Percentiles rank a stretch among this genome's conserved stretches.
phyloP scores from a whole-genome alignment of 2,329 filamentous ascomycete species.

The Pseudopithomyces chartarum region DNA sequence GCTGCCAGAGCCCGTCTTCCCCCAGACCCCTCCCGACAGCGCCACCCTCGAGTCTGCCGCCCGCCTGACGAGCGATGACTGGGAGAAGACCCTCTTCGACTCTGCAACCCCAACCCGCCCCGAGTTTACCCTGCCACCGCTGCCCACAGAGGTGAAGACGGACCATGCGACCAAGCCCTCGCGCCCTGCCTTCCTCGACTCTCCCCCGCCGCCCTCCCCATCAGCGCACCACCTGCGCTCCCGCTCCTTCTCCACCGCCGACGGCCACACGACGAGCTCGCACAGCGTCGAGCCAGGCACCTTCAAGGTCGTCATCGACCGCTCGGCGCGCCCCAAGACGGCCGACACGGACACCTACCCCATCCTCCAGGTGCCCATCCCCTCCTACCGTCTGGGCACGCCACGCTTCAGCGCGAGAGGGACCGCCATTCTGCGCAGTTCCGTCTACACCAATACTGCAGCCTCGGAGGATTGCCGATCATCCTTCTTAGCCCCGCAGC shows the following conservation, averaged over 20 bases:
- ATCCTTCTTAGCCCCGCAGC: constrained; percentile 57
- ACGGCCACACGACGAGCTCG: constrained; percentile 59
- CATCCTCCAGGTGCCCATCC: constrained; percentile 75
- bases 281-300: constrained; percentile 67
- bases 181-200: constrained; percentile 19
- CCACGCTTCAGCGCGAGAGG: constrained; percentile 79
- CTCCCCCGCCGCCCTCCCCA: constrained; percentile 25
- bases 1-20: constrained; percentile 43
- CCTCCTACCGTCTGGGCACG: constrained; percentile 81
- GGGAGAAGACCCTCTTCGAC: constrained; percentile 42
- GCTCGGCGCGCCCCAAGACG: constrained; percentile 69
- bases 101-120: constrained; percentile 35
- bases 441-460: constrained; percentile 72
- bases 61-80: constrained; percentile 42
- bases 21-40: constrained; percentile 45
- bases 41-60: constrained; percentile 34
- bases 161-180: constrained; percentile 23
- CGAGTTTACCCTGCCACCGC: constrained; percentile 30
- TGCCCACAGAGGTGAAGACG: constrained; percentile 19
- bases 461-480: constrained; percentile 71
- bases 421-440: constrained; percentile 77
- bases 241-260: constrained; percentile 77
- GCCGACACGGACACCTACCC: constrained; percentile 62
- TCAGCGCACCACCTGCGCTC: constrained; percentile 55
- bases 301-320: constrained; percentile 81